phyloP scores from a whole-genome alignment of 2,329 filamentous ascomycete species.

The Apiospora kogelbergensis region DNA sequence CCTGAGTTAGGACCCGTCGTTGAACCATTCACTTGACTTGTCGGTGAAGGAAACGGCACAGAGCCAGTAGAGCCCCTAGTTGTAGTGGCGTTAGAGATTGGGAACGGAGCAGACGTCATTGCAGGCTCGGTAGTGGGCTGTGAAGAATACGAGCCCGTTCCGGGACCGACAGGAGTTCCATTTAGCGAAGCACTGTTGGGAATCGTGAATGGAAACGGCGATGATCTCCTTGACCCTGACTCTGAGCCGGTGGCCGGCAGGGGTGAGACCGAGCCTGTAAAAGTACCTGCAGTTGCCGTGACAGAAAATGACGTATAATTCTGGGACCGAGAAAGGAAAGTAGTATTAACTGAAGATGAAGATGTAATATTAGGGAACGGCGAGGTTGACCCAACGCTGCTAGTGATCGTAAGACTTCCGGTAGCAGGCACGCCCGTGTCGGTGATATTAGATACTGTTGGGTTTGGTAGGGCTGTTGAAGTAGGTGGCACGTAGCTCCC shows the following conservation, averaged over 20 bases:
- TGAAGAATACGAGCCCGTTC: background rate
- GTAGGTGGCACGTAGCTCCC: background rate
- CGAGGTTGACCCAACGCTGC: background rate
- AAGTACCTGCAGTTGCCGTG: constrained; percentile 9
- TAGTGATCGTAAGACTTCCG: constrained; percentile 22
- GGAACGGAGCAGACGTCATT: background rate
- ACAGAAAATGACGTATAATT: background rate
- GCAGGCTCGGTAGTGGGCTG: background rate
- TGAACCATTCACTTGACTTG: background rate
- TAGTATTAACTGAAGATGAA: background rate
- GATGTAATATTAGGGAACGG: background rate
- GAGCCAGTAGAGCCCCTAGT: background rate
- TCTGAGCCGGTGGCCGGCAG: background rate
- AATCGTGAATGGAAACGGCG: constrained; percentile 13
- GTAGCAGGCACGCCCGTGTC: constrained; percentile 25
- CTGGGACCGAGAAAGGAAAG: background rate
- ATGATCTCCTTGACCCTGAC: background rate
- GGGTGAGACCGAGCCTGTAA: constrained; percentile 7
- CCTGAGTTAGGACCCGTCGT: background rate
- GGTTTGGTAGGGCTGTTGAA: background rate
- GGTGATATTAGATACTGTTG: background rate
- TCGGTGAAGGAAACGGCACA: background rate
- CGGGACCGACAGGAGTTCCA: background rate
- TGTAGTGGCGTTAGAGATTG: background rate
- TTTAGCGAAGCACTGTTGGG: constrained; percentile 13